Percentiles rank a stretch among this genome's conserved stretches.
These are phyloP conservation scores for Auricularia heimuer DNA, from an alignment of 768 basidiomycete genomes.

Conservation along the genomic window DNA sequence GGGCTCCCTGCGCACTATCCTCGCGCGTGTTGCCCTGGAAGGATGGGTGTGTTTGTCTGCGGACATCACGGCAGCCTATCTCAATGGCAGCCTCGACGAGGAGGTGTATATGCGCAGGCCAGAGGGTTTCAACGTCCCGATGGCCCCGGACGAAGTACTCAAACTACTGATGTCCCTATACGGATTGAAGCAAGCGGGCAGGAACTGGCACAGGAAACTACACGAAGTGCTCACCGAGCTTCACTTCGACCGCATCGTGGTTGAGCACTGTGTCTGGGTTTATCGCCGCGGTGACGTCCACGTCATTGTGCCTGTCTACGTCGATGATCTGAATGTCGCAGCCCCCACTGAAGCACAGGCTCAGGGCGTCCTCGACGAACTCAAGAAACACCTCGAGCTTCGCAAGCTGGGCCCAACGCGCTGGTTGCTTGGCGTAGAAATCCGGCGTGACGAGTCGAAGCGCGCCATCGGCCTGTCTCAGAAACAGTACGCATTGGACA, in stretches of 20 bases:
- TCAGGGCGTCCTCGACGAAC: background rate
- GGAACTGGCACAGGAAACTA: constrained; percentile 25
- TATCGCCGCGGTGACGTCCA: background rate
- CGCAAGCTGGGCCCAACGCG: constrained; percentile 1
- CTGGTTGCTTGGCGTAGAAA: constrained; percentile 9
- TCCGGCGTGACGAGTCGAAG: constrained; percentile 2
- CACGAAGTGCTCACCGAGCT: constrained; percentile 14
- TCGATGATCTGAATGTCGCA: constrained; percentile 3
- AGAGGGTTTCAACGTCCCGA: constrained; percentile 16
- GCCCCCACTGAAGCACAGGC: background rate
- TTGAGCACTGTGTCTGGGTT: constrained; percentile 5
- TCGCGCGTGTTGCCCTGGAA: constrained; percentile 12
- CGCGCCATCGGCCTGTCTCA: constrained; percentile 7
- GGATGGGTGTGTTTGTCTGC: constrained; percentile 12
- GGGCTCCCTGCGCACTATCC: constrained; percentile 11
- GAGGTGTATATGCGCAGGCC: constrained; percentile 21
- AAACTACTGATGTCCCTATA: constrained; percentile 23
- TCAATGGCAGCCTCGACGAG: constrained; percentile 13
- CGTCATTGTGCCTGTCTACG: constrained; percentile 4
- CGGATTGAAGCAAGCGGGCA: constrained; percentile 29
- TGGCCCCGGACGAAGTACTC: background rate
- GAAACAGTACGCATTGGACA: constrained; percentile 5
- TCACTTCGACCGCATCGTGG: constrained; percentile 7
- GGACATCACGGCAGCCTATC: constrained; percentile 11
- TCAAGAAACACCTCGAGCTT: constrained; percentile 2